These are phyloP conservation scores for Cryptosporidium bovis DNA, from an alignment of 169 alveolate genomes.

Conservation along the genomic window DNA sequence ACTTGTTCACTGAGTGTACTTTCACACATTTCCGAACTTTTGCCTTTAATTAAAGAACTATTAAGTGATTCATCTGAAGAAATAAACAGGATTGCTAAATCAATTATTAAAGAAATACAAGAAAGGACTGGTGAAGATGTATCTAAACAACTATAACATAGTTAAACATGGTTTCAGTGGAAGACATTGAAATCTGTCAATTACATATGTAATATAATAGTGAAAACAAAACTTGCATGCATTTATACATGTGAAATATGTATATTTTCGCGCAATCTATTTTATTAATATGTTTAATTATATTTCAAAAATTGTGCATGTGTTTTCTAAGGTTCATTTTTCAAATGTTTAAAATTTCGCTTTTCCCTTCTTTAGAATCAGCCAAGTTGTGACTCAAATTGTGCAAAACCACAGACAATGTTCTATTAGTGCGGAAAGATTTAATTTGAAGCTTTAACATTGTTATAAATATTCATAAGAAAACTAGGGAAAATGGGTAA, in stretches of 20 bases:
- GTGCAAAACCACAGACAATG: background rate
- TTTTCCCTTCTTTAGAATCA: no score
- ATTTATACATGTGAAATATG: no score
- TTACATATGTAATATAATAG: no score
- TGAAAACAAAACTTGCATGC: no score
- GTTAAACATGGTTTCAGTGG: no score
- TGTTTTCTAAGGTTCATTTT: no score
- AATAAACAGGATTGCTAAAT: constrained; percentile 10
- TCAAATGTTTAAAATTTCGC: no score
- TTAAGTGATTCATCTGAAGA: constrained; percentile 57
- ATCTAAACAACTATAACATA: constrained; percentile 6
- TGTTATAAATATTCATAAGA: background rate
- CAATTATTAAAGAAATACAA: constrained; percentile 35
- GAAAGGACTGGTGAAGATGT: constrained; percentile 64
- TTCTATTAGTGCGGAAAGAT: background rate
- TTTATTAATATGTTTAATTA: no score
- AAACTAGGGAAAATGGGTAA: background rate
- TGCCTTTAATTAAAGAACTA: constrained; percentile 52
- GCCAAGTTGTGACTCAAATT: no score
- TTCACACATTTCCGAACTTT: constrained; percentile 34
- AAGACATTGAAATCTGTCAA: no score
- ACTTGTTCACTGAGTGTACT: constrained; percentile 18
- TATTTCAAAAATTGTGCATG: no score
- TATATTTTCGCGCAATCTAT: no score
- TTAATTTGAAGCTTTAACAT: background rate